Conservation (phyloP, 176 grass and related monocot species). For the Musa beccarii region DNA sequence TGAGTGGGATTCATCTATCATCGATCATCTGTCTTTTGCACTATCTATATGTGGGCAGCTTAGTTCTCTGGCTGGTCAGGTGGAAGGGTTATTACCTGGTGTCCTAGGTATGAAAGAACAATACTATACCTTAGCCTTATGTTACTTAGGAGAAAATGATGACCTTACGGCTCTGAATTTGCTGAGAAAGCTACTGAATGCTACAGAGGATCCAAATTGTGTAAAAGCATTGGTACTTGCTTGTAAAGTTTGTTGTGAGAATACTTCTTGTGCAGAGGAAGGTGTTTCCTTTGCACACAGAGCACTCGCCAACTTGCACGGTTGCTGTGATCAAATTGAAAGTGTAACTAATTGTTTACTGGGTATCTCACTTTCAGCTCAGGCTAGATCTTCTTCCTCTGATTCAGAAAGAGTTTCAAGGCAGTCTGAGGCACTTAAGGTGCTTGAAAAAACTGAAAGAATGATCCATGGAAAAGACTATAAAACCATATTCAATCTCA, state of each 20-base stretch:
- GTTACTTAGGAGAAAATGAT: slow-evolving; percentile 83
- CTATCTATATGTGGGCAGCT: slow-evolving; percentile 65
- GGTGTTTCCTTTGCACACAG: slow-evolving; percentile 61
- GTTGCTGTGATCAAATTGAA: slow-evolving; percentile 36
- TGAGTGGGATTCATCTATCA: slow-evolving; percentile 57
- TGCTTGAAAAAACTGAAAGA: slow-evolving; percentile 56
- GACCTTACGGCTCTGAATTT: slow-evolving; percentile 57
- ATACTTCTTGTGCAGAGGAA: slow-evolving; percentile 35
- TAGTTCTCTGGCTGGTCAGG: slow-evolving; percentile 48
- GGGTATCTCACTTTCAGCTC: slow-evolving; percentile 58
- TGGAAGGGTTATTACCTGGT: slow-evolving; percentile 68
- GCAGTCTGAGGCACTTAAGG: slow-evolving; percentile 64
- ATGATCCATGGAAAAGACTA: slow-evolving; percentile 45
- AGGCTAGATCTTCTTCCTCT: slow-evolving; percentile 63
- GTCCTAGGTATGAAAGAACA: slow-evolving; percentile 57
- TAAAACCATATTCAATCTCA: slow-evolving; percentile 53
- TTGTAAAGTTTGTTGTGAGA: slow-evolving; percentile 61
- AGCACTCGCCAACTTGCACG: slow-evolving; percentile 41
- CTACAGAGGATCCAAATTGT: slow-evolving; percentile 56
- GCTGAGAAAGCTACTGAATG: slow-evolving; percentile 52
- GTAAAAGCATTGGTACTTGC: slow-evolving; percentile 68
- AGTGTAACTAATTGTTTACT: slow-evolving; percentile 58
- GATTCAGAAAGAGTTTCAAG: slow-evolving; percentile 62
- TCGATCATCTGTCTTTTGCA: slow-evolving; percentile 81
- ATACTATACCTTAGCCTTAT: slow-evolving; percentile 72